Evolutionary conservation across 768 basidiomycete species (phyloP), one percentile per base, ranked within the genome.

Genomic region (Agrocybe chaxingu): DNA sequence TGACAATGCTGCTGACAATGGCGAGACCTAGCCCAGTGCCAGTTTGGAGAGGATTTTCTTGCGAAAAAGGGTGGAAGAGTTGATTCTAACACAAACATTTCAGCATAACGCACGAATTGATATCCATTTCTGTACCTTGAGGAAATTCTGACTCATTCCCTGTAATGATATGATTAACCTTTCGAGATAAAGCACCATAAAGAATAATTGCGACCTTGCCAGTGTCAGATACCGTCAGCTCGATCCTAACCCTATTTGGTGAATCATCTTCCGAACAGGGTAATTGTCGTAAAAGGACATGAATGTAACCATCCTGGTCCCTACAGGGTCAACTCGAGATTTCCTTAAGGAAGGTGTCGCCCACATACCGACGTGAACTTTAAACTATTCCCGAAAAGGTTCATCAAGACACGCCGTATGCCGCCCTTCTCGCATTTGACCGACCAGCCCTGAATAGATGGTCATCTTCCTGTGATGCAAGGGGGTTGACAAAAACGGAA

Each of bases 21-120:
- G 95, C 94, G 18, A 97, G 82, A 8, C 95, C 95, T 7, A 98
- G 79, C 4, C 94, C 95, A 1, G 94, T 97, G 1, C 94, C 94
- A 1, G 92, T 85, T 61, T 95, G 92, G 4, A 96, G 66, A 0
- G 94, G 93, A 57, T 96, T 95, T 67, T 97, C 95, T 71, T 98
- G 95, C 0, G 93, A 93, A 70, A 98, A 98, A 0, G 95, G 95
- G 58, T 96, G 95, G 72, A 97, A 98, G 4, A 98, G 75, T 70
- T 95, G 91, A 59, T 97, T 93, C 88, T 89, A 32, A 36, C 31
- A 24, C 31, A 13, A 46, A 10, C 6, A 48, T 6, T 29, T 19
- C 50, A 12, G 30, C 16, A 13, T 11, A 5, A 13, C 48, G 49
- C 32, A 38, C 36, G 19, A 38, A 19, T 24, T 8, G 3, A 34